These are phyloP conservation scores for Solanum phureja DNA, from an alignment of 257 asterid species.

Conservation along the genomic window DNA sequence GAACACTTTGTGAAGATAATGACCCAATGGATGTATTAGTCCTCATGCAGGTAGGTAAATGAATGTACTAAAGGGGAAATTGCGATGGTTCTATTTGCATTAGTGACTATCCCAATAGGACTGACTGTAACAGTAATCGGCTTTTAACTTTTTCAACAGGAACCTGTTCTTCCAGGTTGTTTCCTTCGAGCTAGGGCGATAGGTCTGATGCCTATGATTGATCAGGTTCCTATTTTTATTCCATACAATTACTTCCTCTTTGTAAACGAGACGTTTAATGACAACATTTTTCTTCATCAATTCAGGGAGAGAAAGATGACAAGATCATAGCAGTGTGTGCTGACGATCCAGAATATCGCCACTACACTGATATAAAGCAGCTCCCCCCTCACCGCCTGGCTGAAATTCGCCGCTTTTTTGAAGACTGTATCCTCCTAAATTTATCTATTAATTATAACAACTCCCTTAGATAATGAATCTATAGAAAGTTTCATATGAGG, in stretches of 20 bases:
- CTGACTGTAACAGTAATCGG: neutral
- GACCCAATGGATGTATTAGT: constrained; percentile 95
- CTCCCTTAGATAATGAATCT: neutral
- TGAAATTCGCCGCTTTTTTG: constrained; percentile 92
- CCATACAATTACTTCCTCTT: neutral
- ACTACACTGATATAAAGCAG: constrained; percentile 80
- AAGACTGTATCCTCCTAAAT: constrained; percentile 63
- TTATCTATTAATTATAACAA: neutral
- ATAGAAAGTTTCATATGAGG: neutral
- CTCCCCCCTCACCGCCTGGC: constrained; percentile 87
- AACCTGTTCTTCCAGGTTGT: constrained; percentile 83
- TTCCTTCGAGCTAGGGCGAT: constrained; percentile 96
- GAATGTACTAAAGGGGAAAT: neutral
- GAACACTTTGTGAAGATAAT: constrained; percentile 90
- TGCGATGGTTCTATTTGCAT: neutral
- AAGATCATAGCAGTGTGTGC: constrained; percentile 97
- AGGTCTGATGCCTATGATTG: constrained; percentile 97
- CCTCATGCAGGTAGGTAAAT: constrained; percentile 72
- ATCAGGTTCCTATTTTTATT: constrained; percentile 43
- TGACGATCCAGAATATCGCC: constrained; percentile 92
- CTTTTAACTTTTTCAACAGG: constrained; percentile 28
- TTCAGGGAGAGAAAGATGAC: constrained; percentile 89
- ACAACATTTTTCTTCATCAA: neutral
- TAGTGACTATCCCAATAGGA: neutral
- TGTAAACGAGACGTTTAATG: neutral